Percentiles rank a stretch among this genome's conserved stretches.
These are phyloP conservation scores for Penstemon newberryi DNA, from an alignment of 257 asterid genomes.

Conservation along the genomic window DNA sequence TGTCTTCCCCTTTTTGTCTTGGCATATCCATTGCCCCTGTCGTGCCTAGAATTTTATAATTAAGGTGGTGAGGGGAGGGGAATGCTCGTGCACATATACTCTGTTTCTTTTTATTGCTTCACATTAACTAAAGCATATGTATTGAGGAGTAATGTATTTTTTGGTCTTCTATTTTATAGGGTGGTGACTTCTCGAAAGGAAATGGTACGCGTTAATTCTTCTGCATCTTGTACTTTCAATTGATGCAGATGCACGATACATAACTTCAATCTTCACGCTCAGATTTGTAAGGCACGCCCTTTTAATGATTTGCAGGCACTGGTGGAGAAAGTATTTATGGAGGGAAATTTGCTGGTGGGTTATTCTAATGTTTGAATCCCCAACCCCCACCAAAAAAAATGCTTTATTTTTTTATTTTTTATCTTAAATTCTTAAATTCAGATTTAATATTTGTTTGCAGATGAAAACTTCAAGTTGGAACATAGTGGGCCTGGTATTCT, in stretches of 20 bases:
- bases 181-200: conserved; percentile 97
- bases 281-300: conserved; percentile 69
- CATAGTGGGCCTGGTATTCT: conserved; percentile 80
- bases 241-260: conserved; percentile 53
- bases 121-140: not conserved
- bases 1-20: not conserved
- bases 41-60: conserved; percentile 6
- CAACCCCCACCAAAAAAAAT: conserved; percentile 3
- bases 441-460: conserved; percentile 39
- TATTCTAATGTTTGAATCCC: conserved; percentile 18
- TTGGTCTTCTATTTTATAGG: conserved; percentile 49
- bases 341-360: conserved; percentile 87
- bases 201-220: conserved; percentile 82
- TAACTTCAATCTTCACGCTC: conserved; percentile 65
- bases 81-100: not conserved
- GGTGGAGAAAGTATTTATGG: conserved; percentile 99
- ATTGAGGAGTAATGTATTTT: conserved; percentile 28
- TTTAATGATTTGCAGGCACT: conserved; percentile 98
- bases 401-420: conserved; percentile 19
- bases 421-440: not conserved
- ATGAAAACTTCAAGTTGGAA: conserved; percentile 83
- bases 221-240: conserved; percentile 62
- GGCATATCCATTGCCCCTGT: conserved; percentile 1
- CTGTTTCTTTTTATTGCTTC: not conserved
- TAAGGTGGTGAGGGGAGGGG: not conserved